Evolutionary conservation across 2,329 filamentous ascomycete genomes (phyloP), one percentile per base, ranked within the genome.

Genomic region (Talaromyces sp.): DNA sequence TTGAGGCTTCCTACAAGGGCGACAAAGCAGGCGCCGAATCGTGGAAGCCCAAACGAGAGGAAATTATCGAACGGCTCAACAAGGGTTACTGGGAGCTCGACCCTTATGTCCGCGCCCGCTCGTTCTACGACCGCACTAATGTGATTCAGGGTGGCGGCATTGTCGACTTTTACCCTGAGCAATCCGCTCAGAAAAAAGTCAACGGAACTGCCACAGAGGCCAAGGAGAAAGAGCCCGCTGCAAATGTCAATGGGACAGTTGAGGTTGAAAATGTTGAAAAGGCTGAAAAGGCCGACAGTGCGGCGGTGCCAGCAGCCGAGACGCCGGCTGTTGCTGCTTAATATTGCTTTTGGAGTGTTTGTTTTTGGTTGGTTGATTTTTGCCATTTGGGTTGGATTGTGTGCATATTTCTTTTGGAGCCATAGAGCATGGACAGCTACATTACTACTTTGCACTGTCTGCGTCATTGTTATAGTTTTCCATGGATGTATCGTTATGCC

Each of bases 51-150:
- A 83, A 85, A 73, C 81, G 91, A 59, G 79, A 85, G 41, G 76
- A 78, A 2, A 69, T 95, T 29, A 87, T 89, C 2, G 81, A 81
- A 56, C 77, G 84, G 64, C 71, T 98, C 67, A 82, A 82, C 63
- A 81, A 83, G 54, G 90, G 90, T 67, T 99, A 98, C 78, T 99
- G 95, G 93, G 82, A 83, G 43, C 75, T 97, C 57, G 95, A 99
- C 76, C 91, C 91, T 0, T 96, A 93, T 73, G 73, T 98, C 31
- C 82, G 95, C 43, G 91, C 93, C 13, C 83, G 88, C 69, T 89
- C 87, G n/a, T 76, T 91, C 63, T 97, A 96, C 68, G 95, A 99
- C 73, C 85, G 95, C 62, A 83, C 82, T 13, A 90, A 92, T 0
- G 78, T 95, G 62, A 81, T 98, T 52, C 78, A 84, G 62, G 76